A percentile compares a stretch with the other conserved stretches of the same genome.
Conservation (phyloP, 306 rosid species). For the Cicer arietinum region DNA sequence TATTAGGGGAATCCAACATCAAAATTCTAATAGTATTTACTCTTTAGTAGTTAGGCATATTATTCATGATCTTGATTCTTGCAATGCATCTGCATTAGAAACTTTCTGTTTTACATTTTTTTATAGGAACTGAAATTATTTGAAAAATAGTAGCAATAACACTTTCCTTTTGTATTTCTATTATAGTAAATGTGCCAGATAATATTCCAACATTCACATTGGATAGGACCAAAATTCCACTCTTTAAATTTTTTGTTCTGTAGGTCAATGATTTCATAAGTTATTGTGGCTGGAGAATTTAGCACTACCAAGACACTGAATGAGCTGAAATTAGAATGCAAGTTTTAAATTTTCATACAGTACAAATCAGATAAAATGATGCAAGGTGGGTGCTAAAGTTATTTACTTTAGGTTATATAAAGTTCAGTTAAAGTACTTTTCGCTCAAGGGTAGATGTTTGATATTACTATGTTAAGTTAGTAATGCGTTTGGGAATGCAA, state of each 20-base stretch:
- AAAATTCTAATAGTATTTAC: too few relatives aligned
- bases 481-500: constrained; percentile 8
- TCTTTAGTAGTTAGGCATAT: too few relatives aligned
- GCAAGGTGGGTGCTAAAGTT: constrained; percentile 50
- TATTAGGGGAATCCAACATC: too few relatives aligned
- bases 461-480: constrained; percentile 11
- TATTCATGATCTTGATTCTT: not conserved
- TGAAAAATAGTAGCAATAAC: too few relatives aligned
- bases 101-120: not conserved
- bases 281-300: constrained; percentile 37
- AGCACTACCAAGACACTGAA: not conserved
- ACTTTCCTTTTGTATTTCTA: not conserved
- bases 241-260: constrained; percentile 14
- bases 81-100: not conserved
- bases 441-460: constrained; percentile 12
- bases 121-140: too few relatives aligned
- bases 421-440: constrained; percentile 18
- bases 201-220: not conserved
- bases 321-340: not conserved
- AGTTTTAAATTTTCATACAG: constrained; percentile 52
- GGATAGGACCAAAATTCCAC: constrained; percentile 19
- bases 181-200: constrained; percentile 3
- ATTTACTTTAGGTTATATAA: not conserved
- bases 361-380: constrained; percentile 49
- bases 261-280: constrained; percentile 37